Percentiles rank a stretch among this genome's conserved stretches.
Evolutionary conservation across 768 basidiomycete species (phyloP).

Genomic region (Macrolepiota dolichaula): DNA sequence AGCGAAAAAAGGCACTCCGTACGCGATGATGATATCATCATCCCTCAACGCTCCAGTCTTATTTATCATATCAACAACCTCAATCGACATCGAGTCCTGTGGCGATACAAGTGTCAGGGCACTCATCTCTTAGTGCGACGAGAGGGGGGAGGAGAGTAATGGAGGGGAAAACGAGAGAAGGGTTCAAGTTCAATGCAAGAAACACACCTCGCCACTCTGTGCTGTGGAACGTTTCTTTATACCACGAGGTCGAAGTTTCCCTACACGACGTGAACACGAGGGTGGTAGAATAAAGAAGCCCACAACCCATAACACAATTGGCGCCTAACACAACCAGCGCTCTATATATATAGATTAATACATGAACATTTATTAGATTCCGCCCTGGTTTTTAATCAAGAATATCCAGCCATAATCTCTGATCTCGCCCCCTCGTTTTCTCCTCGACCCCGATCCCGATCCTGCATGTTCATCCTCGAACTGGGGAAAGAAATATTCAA

Average conservation of each 20-base stretch:
- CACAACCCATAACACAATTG: neutral
- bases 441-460: neutral
- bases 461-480: neutral
- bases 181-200: no score
- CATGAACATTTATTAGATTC: neutral
- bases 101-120: no score
- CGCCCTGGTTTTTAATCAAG: neutral
- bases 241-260: neutral
- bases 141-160: no score
- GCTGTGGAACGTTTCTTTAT: neutral
- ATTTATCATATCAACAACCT: neutral
- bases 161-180: no score
- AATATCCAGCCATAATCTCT: slow-evolving; percentile 12
- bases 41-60: neutral
- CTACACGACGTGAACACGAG: neutral
- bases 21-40: slow-evolving; percentile 3
- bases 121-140: no score
- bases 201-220: no score
- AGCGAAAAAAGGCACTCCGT: neutral
- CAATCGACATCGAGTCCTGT: neutral
- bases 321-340: neutral
- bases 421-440: slow-evolving; percentile 5
- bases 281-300: neutral
- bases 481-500: slow-evolving; percentile 8
- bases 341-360: neutral